Base-by-base conservation (phyloP, 73 alveolate species). In the Symbiodinium natans region DNA sequence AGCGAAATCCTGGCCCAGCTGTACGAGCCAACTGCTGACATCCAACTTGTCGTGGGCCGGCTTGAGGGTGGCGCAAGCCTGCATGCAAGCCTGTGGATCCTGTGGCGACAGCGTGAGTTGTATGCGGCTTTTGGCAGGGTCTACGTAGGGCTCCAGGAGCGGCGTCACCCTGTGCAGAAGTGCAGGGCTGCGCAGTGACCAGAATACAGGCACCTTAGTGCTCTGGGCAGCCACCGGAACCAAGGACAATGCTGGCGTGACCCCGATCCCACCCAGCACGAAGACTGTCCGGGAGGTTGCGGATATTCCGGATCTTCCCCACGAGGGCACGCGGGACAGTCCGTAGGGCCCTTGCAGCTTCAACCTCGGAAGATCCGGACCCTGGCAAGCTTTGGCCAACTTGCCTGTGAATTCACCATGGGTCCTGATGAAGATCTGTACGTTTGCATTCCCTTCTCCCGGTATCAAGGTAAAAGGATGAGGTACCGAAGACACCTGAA, bases 381-480 rank as follows among this genome's bases (percentile, higher is more conserved):
- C 31, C 74, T 34, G 33, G 34, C n/a, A 8, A 21, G 77, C 31
- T 13, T 38, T 25, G n/a, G 93, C 93, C 23, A 84, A 75, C 93
- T 42, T 84, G 25, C 8, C n/a, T 36, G 93, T 84, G 75, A 84
- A 46, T 27, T 19, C 75, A 33, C 93, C 74, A n/a, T 40, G n/a
- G 46, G 42, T 43, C 75, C 42, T 84, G 36, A 84, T 84, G 93
- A 84, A 84, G n/a, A 84, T 40, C 42, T 63, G 75, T n/a, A 84
- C 77, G 77, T 84, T n/a, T 13, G 77, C 93, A 29, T 42, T 36
- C 33, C 82, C 82, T 39, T 84, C 41, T 25, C 31, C 75, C 13
- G 92, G 92, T 36, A 83, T 43, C 42, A 83, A 68, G 36, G 92
- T 83, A 42, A 83, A 83, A n/a, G 92, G 92, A 43, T 83, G 92